Conservation (phyloP, 2,329 filamentous ascomycete genomes). For the Fusarium denticulatum region DNA sequence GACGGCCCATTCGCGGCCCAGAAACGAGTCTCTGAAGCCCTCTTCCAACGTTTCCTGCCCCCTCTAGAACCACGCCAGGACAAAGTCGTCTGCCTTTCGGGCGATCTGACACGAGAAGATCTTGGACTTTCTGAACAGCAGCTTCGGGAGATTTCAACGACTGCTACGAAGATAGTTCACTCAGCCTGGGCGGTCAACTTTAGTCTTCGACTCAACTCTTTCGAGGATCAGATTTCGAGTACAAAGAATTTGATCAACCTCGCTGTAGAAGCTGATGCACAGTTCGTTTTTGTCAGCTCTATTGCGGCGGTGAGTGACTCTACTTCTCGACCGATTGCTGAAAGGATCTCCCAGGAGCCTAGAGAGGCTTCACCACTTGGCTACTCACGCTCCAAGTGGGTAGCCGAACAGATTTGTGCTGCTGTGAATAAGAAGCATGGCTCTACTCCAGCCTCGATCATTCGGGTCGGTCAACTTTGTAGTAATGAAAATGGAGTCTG, state of each 20-base stretch:
- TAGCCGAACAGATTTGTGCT: slow-evolving; percentile 52
- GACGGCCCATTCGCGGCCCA: slow-evolving; percentile 3
- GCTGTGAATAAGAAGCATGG: slow-evolving; percentile 39
- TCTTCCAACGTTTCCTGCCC: not conserved
- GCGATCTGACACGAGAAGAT: not conserved
- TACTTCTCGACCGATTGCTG: slow-evolving; percentile 45
- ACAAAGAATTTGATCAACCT: slow-evolving; percentile 56
- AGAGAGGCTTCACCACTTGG: slow-evolving; percentile 51
- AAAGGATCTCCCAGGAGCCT: slow-evolving; percentile 37
- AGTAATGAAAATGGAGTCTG: slow-evolving; percentile 60
- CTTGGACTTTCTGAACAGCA: slow-evolving; percentile 14
- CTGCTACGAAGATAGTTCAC: slow-evolving; percentile 53
- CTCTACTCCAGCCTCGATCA: slow-evolving; percentile 39
- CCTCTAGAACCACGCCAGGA: not conserved
- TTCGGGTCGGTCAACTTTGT: slow-evolving; percentile 62
- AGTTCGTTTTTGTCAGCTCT: slow-evolving; percentile 62
- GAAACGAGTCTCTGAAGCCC: slow-evolving; percentile 20
- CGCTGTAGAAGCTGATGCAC: slow-evolving; percentile 36
- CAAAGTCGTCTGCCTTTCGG: slow-evolving; percentile 34
- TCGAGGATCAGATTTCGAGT: slow-evolving; percentile 60
- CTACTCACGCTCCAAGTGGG: slow-evolving; percentile 56
- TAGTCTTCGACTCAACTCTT: slow-evolving; percentile 59
- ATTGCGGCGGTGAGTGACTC: slow-evolving; percentile 55
- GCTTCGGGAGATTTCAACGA: not conserved
- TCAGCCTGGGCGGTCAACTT: slow-evolving; percentile 67